Evolutionary conservation across 352 stramenopile genomes (phyloP).

Genomic region (Phytophthora ohioensis): DNA sequence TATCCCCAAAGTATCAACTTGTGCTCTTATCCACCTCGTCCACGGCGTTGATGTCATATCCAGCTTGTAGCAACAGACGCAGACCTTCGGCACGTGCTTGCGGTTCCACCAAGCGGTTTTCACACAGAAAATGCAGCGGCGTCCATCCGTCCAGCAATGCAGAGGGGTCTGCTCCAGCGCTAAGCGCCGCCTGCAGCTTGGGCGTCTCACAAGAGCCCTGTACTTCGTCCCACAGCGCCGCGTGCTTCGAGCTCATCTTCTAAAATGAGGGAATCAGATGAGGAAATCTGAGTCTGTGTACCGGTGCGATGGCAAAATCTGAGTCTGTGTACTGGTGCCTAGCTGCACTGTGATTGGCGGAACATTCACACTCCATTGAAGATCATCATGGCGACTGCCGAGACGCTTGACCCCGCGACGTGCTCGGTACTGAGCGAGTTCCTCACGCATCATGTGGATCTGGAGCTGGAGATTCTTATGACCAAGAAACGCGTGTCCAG

Average conservation of each 20-base stretch:
- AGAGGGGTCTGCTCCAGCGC: constrained; percentile 7
- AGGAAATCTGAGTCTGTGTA: not conserved
- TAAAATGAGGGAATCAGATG: constrained; percentile 22
- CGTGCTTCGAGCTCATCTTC: constrained; percentile 45
- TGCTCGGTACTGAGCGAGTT: constrained; percentile 63
- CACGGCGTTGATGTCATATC: constrained; percentile 60
- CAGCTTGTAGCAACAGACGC: constrained; percentile 43
- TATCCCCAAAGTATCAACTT: not conserved
- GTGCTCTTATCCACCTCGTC: constrained; percentile 60
- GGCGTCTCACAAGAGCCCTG: constrained; percentile 60
- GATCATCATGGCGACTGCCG: constrained; percentile 13
- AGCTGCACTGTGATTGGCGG: constrained; percentile 10
- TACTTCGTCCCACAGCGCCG: constrained; percentile 74
- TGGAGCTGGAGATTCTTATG: constrained; percentile 66
- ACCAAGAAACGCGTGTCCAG: constrained; percentile 31
- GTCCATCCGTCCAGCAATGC: constrained; percentile 76
- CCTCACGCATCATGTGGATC: constrained; percentile 57
- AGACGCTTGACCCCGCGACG: constrained; percentile 62
- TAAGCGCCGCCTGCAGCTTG: constrained; percentile 51
- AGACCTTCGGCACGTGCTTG: constrained; percentile 49
- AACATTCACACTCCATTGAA: not conserved
- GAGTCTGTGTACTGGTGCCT: not conserved
- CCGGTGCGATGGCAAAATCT: not conserved
- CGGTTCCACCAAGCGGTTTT: constrained; percentile 65
- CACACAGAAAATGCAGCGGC: constrained; percentile 76